Evolutionary conservation across 352 stramenopile species (phyloP).

Genomic region (Globisporangium solare): DNA sequence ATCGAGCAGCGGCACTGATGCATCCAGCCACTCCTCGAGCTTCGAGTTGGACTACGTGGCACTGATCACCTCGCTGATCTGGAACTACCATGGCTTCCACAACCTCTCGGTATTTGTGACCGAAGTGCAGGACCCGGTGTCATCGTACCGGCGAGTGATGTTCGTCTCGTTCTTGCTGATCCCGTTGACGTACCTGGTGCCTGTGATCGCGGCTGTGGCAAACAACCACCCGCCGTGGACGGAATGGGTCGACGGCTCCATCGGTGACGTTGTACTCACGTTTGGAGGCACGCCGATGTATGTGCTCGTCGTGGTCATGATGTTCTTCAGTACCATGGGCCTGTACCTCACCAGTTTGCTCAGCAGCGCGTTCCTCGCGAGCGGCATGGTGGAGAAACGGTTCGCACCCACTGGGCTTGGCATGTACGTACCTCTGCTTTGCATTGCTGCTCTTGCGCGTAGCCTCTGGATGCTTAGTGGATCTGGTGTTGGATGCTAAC

Average conservation of each 20-base stretch:
- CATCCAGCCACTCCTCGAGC: not conserved
- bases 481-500: constrained; percentile 12
- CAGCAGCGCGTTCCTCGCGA: constrained; percentile 47
- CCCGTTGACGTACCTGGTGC: constrained; percentile 42
- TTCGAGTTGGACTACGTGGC: constrained; percentile 18
- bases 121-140: constrained; percentile 29
- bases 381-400: constrained; percentile 44
- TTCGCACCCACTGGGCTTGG: constrained; percentile 42
- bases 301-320: constrained; percentile 27
- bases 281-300: constrained; percentile 30
- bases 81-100: constrained; percentile 52
- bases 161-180: constrained; percentile 30
- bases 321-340: constrained; percentile 30
- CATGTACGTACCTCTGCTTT: constrained; percentile 21
- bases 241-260: constrained; percentile 31
- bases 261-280: constrained; percentile 28
- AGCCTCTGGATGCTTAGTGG: too few species aligned
- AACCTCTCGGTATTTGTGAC: constrained; percentile 50
- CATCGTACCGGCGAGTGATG: constrained; percentile 40
- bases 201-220: constrained; percentile 28
- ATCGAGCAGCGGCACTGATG: not conserved
- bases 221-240: constrained; percentile 39
- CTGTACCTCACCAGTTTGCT: constrained; percentile 44
- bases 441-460: not conserved
- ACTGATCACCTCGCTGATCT: constrained; percentile 37